These are phyloP conservation scores for Perkinsus olseni DNA, from an alignment of 169 alveolate species.

Conservation along the genomic window DNA sequence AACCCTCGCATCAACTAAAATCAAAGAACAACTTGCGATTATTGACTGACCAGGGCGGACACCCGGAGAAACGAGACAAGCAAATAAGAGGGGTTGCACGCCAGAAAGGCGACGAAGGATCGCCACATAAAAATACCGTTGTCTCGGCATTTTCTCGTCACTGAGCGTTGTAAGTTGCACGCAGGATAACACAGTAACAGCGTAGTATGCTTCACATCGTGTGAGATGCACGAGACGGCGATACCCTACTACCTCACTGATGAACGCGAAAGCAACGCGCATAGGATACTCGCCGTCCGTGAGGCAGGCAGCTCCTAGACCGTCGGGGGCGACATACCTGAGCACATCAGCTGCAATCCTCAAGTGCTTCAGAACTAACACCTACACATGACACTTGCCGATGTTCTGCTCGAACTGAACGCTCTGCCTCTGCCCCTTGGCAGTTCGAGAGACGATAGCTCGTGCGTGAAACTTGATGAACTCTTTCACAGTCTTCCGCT, in stretches of 20 bases:
- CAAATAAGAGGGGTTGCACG: too few species aligned
- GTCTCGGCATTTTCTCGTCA: too few species aligned
- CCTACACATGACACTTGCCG: slow-evolving; percentile 52
- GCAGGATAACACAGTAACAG: background rate
- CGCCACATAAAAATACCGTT: too few species aligned
- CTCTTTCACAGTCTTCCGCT: slow-evolving; percentile 58
- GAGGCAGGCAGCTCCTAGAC: slow-evolving; percentile 44
- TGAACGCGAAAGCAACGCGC: slow-evolving; percentile 61
- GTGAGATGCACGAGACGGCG: too few species aligned
- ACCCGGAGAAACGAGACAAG: too few species aligned
- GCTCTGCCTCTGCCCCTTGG: slow-evolving; percentile 65
- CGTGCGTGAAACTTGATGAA: slow-evolving; percentile 59
- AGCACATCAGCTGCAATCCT: background rate
- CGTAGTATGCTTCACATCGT: too few species aligned
- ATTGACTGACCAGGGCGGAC: too few species aligned
- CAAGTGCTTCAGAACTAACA: slow-evolving; percentile 6
- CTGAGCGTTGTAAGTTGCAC: too few species aligned
- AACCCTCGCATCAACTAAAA: background rate
- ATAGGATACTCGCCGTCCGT: slow-evolving; percentile 58
- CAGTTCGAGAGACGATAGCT: slow-evolving; percentile 62
- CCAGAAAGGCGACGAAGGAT: too few species aligned
- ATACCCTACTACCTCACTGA: slow-evolving; percentile 36
- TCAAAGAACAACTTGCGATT: too few species aligned
- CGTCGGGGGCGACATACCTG: slow-evolving; percentile 38
- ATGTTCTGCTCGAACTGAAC: slow-evolving; percentile 69